Evolutionary conservation across 2,329 filamentous ascomycete genomes (phyloP).

Genomic region (Simplicillium aogashimaense): DNA sequence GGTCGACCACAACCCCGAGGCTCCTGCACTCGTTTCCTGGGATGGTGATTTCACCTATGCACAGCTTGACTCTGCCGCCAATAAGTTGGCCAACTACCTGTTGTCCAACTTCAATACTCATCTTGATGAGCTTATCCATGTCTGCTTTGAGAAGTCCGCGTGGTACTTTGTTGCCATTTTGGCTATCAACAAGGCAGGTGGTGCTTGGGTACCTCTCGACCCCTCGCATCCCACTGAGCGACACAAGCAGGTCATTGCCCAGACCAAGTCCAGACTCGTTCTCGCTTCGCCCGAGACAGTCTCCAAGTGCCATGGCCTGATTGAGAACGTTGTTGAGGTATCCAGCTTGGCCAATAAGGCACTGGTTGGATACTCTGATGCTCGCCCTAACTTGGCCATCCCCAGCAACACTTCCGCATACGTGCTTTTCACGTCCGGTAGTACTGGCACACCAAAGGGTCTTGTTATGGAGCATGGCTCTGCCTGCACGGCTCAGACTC

Average conservation of each 20-base stretch:
- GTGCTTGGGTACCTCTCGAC: conserved; percentile 16
- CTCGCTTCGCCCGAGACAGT: conserved; percentile 9
- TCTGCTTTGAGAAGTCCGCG: conserved; percentile 15
- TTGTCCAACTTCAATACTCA: conserved; percentile 11
- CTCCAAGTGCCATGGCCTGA: conserved; percentile 5
- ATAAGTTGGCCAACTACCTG: conserved; percentile 7
- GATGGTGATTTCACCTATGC: conserved; percentile 30
- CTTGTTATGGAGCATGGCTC: conserved; percentile 23
- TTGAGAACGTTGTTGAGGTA: background rate
- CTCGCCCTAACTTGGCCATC: background rate
- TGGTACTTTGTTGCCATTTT: conserved; percentile 14
- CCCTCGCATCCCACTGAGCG: conserved; percentile 9
- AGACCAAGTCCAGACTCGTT: conserved; percentile 8
- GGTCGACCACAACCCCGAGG: conserved; percentile 18
- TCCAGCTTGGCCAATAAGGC: background rate
- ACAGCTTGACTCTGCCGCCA: conserved; percentile 17
- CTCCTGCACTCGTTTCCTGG: conserved; percentile 29
- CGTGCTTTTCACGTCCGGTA: conserved; percentile 44
- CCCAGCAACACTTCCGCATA: conserved; percentile 5
- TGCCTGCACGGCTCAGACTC: conserved; percentile 6
- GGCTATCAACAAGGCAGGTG: conserved; percentile 14
- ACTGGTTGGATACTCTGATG: background rate
- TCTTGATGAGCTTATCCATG: conserved; percentile 12
- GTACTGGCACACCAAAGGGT: conserved; percentile 39
- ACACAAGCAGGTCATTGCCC: conserved; percentile 8